Evolutionary conservation across 148 eudicot species (phyloP), one percentile per base, ranked within the genome.

Genomic region (Tetragonia tetragonoides): DNA sequence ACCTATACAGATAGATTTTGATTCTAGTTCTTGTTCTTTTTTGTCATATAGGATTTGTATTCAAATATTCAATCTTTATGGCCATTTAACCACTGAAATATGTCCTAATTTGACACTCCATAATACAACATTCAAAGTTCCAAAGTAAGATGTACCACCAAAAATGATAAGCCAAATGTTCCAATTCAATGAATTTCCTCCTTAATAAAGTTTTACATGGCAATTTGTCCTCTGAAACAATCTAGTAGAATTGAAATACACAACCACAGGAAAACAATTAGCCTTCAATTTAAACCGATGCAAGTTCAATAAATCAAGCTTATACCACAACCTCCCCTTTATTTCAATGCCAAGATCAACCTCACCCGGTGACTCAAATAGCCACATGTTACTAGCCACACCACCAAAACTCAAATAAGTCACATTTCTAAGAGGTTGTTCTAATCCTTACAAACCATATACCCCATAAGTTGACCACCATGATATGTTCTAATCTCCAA

Each of bases 241-340:
- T 40, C 34, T 54, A 17, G 62, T 76, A 11, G 73, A 40, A 54
- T 66, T 57, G 9, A 76, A 53, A 44, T 76, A 39, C 6, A 76
- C 65, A 17, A 76, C 49, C 4, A 76, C 79, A 53, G 73, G 79
- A 66, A 38, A 76, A 40, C 79, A 76, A 24, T 49, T 66, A 38
- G 9, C 73, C 72, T 66, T 17, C 15, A 76, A 4, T 14, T 76
- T 49, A 66, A 65, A 65, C 72, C 42, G 34, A 38, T 66, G 47
- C 61, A 39, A 53, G 18, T 21, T 76, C 73, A 53, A 4, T 0
- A 14, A 53, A 67, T 71, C 64, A 76, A 39, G 38, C 34, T 66
- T 53, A 56, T 66, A 76, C 79, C 66, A 76, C 60, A 76, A 34
- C 71, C 9, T 66, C 64, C 65, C 79, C 44, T 76, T 54, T 38